A percentile compares a stretch with the other conserved stretches of the same genome.
Conservation (phyloP, 306 rosid species). For the Biancaea sappan region DNA sequence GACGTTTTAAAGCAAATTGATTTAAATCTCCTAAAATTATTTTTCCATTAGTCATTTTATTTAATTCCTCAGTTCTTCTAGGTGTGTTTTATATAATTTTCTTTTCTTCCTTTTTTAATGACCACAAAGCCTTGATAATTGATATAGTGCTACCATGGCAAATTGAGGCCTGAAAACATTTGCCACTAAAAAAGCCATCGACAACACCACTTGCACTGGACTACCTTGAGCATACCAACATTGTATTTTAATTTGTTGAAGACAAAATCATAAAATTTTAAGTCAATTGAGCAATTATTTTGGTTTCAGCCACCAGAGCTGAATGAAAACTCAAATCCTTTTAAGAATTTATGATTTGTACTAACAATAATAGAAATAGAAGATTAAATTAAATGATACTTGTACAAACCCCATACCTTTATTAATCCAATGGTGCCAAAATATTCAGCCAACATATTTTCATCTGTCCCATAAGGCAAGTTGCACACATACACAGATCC, state of each 20-base stretch:
- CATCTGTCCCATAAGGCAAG: conserved; percentile 92
- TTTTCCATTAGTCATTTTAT: not conserved
- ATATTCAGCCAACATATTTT: conserved; percentile 82
- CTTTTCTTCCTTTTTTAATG: not conserved
- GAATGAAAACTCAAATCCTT: not conserved
- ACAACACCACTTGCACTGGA: not conserved
- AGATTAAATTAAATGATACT: conserved; percentile 16
- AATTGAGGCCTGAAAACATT: not conserved
- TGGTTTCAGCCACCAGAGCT: not conserved
- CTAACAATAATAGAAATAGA: not conserved
- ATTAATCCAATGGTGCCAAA: conserved; percentile 91
- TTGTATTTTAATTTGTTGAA: not conserved
- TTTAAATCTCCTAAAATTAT: not conserved
- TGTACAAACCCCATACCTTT: conserved; percentile 64
- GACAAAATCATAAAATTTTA: not conserved
- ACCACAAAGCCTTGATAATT: not conserved
- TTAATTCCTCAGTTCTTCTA: not conserved
- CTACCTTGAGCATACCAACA: not conserved
- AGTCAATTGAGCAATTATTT: not conserved
- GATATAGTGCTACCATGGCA: not conserved
- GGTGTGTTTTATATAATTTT: not conserved
- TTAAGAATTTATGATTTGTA: not conserved
- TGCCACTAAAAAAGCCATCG: not conserved
- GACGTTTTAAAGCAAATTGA: too few relatives aligned
- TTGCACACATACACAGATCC: conserved; percentile 92